Base-by-base conservation (phyloP, 2,329 filamentous ascomycete species). In the Myriosclerotinia curreyana region DNA sequence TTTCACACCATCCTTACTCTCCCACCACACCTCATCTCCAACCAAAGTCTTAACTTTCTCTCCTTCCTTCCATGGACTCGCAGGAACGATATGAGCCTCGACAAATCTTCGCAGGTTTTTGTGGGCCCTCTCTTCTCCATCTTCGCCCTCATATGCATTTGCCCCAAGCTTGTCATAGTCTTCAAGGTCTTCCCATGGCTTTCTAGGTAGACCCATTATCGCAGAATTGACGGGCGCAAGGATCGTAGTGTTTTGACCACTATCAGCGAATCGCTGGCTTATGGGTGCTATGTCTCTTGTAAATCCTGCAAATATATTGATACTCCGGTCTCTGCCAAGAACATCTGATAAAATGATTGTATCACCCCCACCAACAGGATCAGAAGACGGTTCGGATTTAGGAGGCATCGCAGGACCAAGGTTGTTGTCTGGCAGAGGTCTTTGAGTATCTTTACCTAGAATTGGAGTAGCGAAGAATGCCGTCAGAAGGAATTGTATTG, bases 161-260 rank as follows among this genome's bases (percentile, higher is more conserved):
- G 82, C 80, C 0, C 91, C 92, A 4, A 89, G 78, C 1, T 76
- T 76, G 4, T 81, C 78, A 74, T 95, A 94, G 69, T 96, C 92
- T 60, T 82, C 77, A 0, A 89, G 85, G 67, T 93, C 80, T 71
- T 90, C 91, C 91, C 91, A 96, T 0, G 93, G 93, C 76, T 97
- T 98, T 60, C 89, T 82, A 0, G 92, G 90, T 31, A 98, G 79
- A 0, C 77, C 79, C 69, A 90, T 89, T 72, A 99, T 86, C 3
- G 88, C 92, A 22, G 84, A 86, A 80, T 99, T 98, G 62, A 90
- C 79, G 0, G 95, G 95, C 6, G 93, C 94, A 3, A 98, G 85
- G 31, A 98, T 86, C 2, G 92, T 97, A 20, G 90, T 90, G 74
- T 94, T 93, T 65, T 82, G 77, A 0, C 78, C 74, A 0, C 81